Base-by-base conservation (phyloP, 768 basidiomycete genomes). In the Cytidiella melzeri region DNA sequence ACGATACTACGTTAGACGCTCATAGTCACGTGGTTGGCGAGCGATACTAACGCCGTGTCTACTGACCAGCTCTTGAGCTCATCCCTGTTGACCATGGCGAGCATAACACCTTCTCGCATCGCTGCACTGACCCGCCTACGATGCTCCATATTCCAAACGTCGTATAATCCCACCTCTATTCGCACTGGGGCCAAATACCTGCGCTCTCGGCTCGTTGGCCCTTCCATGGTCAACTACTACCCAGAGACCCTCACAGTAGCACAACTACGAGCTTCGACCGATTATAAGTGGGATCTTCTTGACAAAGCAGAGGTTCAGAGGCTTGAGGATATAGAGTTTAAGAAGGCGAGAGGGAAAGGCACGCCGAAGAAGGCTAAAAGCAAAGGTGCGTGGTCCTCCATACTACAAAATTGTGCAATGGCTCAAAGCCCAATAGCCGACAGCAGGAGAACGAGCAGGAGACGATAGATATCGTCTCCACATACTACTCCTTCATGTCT, bases 111-210 rank as follows among this genome's bases (percentile, higher is more conserved):
- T 19, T 69, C 75, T 30, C 77, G 81, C 45, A 65, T 89, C n/a
- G 68, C 72, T 12, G 70, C 77, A n/a, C 72, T 92, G 54, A 75
- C 67, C 1, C 75, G 77, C 43, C 71, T 87, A 4, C 84, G 83
- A 39, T 84, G 81, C 62, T 62, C 73, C 37, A 79, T 97, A 46
- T 95, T 97, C 61, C 80, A 92, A 61, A 95, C 91, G 7, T 73
- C 85, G 3, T 92, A 87, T 69, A 97, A 97, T 67, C 94, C 94
- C 0, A 76, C 76, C 2, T 79, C 78, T 23, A 63, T 80, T 12
- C 83, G 94, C 15, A 93, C 88, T 0, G 95, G 95, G 15, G 86
- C 92, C 23, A 97, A 97, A 70, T 92, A 95, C 70, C 81, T 97
- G 41, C 82, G 86, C 18, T 74, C 78, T 12, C 76, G 86, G 15